Evolutionary conservation across 805 yeast genomes (phyloP).

Genomic region (Cyberlindnera petersonii): DNA sequence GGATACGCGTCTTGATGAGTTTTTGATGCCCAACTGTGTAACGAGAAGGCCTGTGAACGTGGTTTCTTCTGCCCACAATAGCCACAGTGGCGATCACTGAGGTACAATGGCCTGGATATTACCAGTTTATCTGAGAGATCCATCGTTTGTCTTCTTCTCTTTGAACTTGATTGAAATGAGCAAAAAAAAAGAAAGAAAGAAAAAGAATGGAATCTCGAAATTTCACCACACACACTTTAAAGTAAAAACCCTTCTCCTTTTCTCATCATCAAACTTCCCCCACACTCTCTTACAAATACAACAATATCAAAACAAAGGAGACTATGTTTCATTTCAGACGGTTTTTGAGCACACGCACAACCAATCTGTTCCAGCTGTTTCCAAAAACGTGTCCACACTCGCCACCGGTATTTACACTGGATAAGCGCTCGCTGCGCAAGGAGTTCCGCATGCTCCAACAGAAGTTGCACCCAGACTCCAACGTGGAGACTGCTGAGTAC

Average conservation of each 20-base stretch:
- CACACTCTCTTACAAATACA: too few relatives aligned
- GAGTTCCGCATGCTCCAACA: conserved; percentile 77
- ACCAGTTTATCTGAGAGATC: conserved; percentile 28
- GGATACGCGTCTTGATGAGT: conserved; percentile 7
- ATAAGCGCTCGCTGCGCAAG: conserved; percentile 52
- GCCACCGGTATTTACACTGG: conserved; percentile 67
- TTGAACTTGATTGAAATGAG: too few relatives aligned
- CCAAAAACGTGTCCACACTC: conserved; percentile 66
- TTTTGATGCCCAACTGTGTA: conserved; percentile 33
- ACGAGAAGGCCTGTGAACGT: conserved; percentile 32
- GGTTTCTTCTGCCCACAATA: conserved; percentile 51
- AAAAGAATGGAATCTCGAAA: neutral
- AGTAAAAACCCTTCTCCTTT: too few relatives aligned
- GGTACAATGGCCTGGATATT: conserved; percentile 42
- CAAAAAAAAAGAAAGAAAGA: too few relatives aligned
- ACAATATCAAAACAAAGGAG: too few relatives aligned
- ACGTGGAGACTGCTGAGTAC: conserved; percentile 23
- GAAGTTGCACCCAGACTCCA: conserved; percentile 75
- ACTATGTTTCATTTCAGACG: conserved; percentile 10
- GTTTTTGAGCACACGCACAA: conserved; percentile 8
- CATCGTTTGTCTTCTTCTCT: neutral
- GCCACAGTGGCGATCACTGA: conserved; percentile 55
- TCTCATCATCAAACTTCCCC: too few relatives aligned
- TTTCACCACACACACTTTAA: too few relatives aligned
- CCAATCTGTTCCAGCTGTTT: conserved; percentile 56